These are phyloP conservation scores for Oryza australiensis DNA, from an alignment of 176 grass and related monocot genomes.

Conservation along the genomic window DNA sequence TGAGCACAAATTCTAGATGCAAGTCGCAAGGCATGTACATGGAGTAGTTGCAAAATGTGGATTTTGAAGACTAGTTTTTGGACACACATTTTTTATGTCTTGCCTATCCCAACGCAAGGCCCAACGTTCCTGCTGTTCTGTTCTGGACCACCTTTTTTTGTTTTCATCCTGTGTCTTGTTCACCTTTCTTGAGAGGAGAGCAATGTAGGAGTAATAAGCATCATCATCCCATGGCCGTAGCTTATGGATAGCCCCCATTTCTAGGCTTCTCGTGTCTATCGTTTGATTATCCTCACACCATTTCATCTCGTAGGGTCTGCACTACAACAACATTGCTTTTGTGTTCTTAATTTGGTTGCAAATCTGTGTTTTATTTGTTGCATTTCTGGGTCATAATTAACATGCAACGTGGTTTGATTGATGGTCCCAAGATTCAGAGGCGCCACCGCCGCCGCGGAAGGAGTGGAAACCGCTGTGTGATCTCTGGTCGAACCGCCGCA, in stretches of 20 bases:
- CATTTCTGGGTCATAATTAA: neutral
- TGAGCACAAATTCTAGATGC: neutral
- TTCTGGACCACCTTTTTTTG: conserved; percentile 31
- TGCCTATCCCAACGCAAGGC: conserved; percentile 16
- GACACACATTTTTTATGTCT: neutral
- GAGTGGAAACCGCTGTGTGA: conserved; percentile 75
- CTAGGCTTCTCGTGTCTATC: neutral
- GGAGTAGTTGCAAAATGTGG: neutral
- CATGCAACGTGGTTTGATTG: conserved; percentile 29
- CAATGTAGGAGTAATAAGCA: conserved; percentile 16
- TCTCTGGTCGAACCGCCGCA: conserved; percentile 60
- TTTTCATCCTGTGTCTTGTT: neutral
- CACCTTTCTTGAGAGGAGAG: conserved; percentile 46
- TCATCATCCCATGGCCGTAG: conserved; percentile 28
- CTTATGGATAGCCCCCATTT: neutral
- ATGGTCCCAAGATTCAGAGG: conserved; percentile 24
- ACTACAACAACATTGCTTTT: neutral
- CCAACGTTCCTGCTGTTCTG: conserved; percentile 18
- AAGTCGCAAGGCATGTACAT: neutral
- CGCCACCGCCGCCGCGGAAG: conserved; percentile 9
- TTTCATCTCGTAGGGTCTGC: conserved; percentile 23
- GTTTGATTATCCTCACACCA: neutral
- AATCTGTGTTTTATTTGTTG: neutral
- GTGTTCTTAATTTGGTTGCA: neutral
- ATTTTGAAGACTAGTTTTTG: conserved; percentile 3